Evolutionary conservation across 192 early-diverging fungal species (phyloP).

Genomic region (Coemansia sp.): DNA sequence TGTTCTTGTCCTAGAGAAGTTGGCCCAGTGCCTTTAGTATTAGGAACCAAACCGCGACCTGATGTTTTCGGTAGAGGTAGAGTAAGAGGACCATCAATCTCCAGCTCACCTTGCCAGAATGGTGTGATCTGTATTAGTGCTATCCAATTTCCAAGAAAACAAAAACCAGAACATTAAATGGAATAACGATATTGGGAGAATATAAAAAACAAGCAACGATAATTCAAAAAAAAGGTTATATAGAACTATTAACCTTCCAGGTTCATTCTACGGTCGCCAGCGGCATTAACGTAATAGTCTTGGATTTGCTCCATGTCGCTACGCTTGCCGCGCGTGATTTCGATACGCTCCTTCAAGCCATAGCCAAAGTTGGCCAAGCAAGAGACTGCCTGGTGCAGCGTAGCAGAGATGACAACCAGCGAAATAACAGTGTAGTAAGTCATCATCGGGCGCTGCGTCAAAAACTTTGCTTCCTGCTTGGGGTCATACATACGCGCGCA

Average conservation of each 20-base stretch:
- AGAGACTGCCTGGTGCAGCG: conserved; percentile 41
- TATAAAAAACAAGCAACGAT: background rate
- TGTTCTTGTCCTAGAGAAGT: no score
- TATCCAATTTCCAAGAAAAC: no score
- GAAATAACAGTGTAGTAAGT: conserved; percentile 55
- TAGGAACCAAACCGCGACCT: no score
- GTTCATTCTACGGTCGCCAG: conserved; percentile 54
- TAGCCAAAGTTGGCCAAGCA: conserved; percentile 57
- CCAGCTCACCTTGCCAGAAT: no score
- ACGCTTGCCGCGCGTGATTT: conserved; percentile 54
- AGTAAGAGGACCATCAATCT: no score
- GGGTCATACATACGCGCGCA: conserved; percentile 54
- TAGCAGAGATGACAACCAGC: conserved; percentile 37
- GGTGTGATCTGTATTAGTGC: no score
- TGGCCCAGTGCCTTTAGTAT: no score
- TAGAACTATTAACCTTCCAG: conserved; percentile 28
- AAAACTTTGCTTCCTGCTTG: conserved; percentile 48
- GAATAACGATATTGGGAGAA: background rate
- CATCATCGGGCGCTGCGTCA: conserved; percentile 51
- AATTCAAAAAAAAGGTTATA: background rate
- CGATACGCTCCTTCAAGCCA: conserved; percentile 50
- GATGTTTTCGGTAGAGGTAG: no score
- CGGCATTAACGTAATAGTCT: conserved; percentile 56
- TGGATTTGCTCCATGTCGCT: conserved; percentile 59
- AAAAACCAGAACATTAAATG: background rate